phyloP scores from a whole-genome alignment of 208 protist species.

The Wallacemonas rigidus region DNA sequence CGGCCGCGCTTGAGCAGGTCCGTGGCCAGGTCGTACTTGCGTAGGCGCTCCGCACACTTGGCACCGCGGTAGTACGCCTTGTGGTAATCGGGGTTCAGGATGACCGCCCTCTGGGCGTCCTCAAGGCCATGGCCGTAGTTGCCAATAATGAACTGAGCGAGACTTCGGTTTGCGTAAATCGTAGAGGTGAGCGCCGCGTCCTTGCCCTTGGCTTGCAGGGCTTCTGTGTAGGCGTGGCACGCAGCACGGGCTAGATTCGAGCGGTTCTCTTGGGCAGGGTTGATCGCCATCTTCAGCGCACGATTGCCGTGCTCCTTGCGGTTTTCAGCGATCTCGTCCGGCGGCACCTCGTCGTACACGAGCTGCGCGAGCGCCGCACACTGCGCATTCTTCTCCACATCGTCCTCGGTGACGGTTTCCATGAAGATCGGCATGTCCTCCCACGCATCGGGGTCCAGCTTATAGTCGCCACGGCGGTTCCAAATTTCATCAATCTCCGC shows the following conservation, averaged over 20 bases:
- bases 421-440: conserved; percentile 90
- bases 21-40: conserved; percentile 75
- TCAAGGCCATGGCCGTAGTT: conserved; percentile 87
- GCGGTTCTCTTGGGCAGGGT: conserved; percentile 71
- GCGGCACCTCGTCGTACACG: conserved; percentile 84
- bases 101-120: conserved; percentile 81
- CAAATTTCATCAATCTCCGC: conserved; percentile 88
- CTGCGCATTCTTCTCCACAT: conserved; percentile 75
- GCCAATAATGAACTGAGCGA: conserved; percentile 85
- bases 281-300: conserved; percentile 71
- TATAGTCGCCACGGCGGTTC: conserved; percentile 81
- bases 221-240: conserved; percentile 86
- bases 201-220: conserved; percentile 76
- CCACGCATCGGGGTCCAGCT: conserved; percentile 87
- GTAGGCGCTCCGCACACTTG: conserved; percentile 64
- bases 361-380: conserved; percentile 81
- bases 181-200: conserved; percentile 60
- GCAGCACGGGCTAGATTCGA: conserved; percentile 83
- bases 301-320: conserved; percentile 87
- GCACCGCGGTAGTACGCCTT: conserved; percentile 90
- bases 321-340: conserved; percentile 84
- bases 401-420: conserved; percentile 84
- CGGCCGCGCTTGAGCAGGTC: conserved; percentile 60
- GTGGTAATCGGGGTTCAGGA: conserved; percentile 75
- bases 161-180: conserved; percentile 85